A percentile compares a stretch with the other conserved stretches of the same genome.
Evolutionary conservation across 345 rosid genomes (phyloP).

Genomic region (Hibiscus trionum): DNA sequence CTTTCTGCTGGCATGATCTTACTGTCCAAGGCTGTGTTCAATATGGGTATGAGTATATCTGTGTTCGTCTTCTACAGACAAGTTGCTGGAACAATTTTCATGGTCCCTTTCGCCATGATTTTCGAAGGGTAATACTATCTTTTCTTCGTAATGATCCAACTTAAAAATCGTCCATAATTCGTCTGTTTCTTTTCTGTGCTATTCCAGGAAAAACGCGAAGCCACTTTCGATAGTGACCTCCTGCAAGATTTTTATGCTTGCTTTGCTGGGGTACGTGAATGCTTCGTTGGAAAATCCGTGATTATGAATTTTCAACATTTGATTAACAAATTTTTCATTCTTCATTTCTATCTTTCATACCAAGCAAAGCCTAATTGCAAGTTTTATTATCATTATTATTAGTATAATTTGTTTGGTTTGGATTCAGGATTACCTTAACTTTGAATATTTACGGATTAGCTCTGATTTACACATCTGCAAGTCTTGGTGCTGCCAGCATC

Average conservation of each 20-base stretch:
- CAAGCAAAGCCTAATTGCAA: no score
- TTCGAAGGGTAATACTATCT: not conserved
- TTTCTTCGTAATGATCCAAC: not conserved
- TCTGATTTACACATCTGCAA: conserved; percentile 15
- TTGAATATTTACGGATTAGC: conserved; percentile 10
- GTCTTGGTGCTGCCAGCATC: conserved; percentile 9
- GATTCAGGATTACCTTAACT: conserved; percentile 12
- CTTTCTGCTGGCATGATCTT: conserved; percentile 15
- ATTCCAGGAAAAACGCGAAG: conserved; percentile 7
- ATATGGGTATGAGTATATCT: conserved; percentile 19
- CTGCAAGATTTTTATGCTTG: conserved; percentile 18
- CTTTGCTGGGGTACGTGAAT: conserved; percentile 14
- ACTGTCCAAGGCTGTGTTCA: conserved; percentile 20
- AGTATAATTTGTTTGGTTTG: not conserved
- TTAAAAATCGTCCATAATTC: not conserved
- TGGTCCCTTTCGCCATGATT: conserved; percentile 12
- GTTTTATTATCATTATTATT: no score
- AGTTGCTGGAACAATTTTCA: conserved; percentile 13
- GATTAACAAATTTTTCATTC: no score
- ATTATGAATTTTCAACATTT: no score
- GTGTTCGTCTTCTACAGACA: conserved; percentile 24
- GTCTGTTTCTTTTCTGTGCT: not conserved
- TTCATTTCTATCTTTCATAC: no score
- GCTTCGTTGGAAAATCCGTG: not conserved
- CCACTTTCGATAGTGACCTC: conserved; percentile 6